Percentiles rank a stretch among this genome's conserved stretches.
Evolutionary conservation across 2,329 filamentous ascomycete genomes (phyloP).

Genomic region (Didymella keratinophila): DNA sequence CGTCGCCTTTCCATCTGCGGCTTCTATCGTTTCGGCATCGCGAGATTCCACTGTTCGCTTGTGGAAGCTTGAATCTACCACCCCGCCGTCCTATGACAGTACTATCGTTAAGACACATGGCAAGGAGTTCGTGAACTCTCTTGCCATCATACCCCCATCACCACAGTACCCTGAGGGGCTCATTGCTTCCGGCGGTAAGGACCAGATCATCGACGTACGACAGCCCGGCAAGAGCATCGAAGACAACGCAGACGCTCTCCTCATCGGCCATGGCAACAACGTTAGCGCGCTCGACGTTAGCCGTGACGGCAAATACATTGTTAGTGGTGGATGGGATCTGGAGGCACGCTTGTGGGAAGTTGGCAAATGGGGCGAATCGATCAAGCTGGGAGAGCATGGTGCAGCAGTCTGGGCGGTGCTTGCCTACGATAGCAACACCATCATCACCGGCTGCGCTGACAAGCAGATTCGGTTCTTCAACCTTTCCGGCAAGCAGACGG

Average conservation of each 20-base stretch:
- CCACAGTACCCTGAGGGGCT: constrained; percentile 77
- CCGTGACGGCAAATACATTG: constrained; percentile 73
- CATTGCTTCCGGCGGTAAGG: constrained; percentile 86
- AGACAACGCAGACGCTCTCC: constrained; percentile 82
- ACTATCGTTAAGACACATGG: constrained; percentile 79
- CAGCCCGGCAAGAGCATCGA: constrained; percentile 70
- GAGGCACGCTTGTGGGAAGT: constrained; percentile 86
- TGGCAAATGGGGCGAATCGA: constrained; percentile 81
- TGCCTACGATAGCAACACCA: constrained; percentile 77
- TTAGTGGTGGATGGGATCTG: constrained; percentile 94
- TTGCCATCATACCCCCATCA: constrained; percentile 78
- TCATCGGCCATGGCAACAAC: constrained; percentile 87
- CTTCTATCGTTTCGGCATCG: constrained; percentile 82
- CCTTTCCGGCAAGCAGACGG: constrained; percentile 67
- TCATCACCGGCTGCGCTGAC: constrained; percentile 86
- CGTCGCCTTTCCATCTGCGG: constrained; percentile 77
- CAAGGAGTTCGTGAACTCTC: constrained; percentile 84
- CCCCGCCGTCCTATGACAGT: constrained; percentile 76
- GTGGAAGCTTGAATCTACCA: constrained; percentile 75
- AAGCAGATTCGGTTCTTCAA: constrained; percentile 86
- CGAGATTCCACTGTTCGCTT: constrained; percentile 88
- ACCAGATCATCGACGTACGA: constrained; percentile 91
- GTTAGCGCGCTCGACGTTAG: constrained; percentile 86
- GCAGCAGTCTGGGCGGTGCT: constrained; percentile 92
- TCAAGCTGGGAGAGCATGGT: constrained; percentile 76